Conservation (phyloP, 257 asterid species). For the Solanum sitiens region DNA sequence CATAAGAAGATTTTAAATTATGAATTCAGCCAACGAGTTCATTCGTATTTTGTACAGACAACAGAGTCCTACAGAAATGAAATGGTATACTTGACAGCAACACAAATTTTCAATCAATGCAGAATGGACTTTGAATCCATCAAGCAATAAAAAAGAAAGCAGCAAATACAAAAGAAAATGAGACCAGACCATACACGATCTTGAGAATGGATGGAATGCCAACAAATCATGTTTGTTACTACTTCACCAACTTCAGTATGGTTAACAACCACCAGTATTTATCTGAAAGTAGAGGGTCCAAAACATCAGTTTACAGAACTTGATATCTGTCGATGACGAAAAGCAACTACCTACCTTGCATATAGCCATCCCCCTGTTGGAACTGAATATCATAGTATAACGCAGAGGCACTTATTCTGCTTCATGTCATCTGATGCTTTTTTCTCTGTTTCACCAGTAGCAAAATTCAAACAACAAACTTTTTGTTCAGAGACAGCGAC, state of each 20-base stretch:
- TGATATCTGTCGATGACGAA: neutral
- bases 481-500: neutral
- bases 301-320: neutral
- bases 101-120: neutral
- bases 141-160: neutral
- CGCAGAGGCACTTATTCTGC: conserved; percentile 61
- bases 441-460: conserved; percentile 34
- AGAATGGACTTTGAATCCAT: neutral
- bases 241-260: neutral
- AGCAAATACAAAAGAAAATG: neutral
- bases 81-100: conserved; percentile 1
- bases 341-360: neutral
- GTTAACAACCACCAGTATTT: neutral
- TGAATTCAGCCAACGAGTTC: neutral
- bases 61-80: neutral
- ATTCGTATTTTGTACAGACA: conserved; percentile 3
- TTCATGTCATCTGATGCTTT: conserved; percentile 27
- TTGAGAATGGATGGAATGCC: neutral
- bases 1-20: neutral
- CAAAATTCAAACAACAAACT: neutral
- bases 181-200: neutral
- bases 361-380: conserved; percentile 1
- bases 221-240: neutral
- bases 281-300: neutral
- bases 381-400: conserved; percentile 49